Evolutionary conservation across 2,329 filamentous ascomycete species (phyloP).

Genomic region (Lanzia echinophila): DNA sequence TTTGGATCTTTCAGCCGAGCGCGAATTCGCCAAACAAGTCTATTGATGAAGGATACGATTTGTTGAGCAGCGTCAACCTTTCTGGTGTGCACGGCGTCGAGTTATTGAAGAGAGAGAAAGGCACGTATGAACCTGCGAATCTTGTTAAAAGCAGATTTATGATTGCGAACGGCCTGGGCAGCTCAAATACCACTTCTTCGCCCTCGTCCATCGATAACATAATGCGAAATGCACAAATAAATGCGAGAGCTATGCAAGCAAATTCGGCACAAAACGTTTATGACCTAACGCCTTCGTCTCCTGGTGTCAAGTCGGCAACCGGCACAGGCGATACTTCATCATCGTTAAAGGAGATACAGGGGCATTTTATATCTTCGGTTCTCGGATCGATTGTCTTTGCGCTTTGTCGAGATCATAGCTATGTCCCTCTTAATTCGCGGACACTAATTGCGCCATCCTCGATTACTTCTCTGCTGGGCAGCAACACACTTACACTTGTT

Average conservation of each 20-base stretch:
- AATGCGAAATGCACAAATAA: slow-evolving; percentile 24
- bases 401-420: slow-evolving; percentile 28
- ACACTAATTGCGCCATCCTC: slow-evolving; percentile 22
- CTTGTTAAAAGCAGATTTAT: slow-evolving; percentile 20
- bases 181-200: slow-evolving; percentile 23
- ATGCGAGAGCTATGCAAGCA: slow-evolving; percentile 22
- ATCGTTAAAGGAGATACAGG: slow-evolving; percentile 27
- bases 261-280: slow-evolving; percentile 19
- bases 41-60: slow-evolving; percentile 6
- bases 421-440: slow-evolving; percentile 30
- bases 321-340: slow-evolving; percentile 13
- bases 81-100: slow-evolving; percentile 19
- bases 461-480: background rate
- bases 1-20: slow-evolving; percentile 26
- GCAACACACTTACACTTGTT: slow-evolving; percentile 23
- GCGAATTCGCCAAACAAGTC: slow-evolving; percentile 8
- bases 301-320: slow-evolving; percentile 17
- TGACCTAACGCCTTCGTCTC: slow-evolving; percentile 21
- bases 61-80: slow-evolving; percentile 7
- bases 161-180: slow-evolving; percentile 16
- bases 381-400: slow-evolving; percentile 27
- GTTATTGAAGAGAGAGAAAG: slow-evolving; percentile 21
- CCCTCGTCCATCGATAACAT: slow-evolving; percentile 26
- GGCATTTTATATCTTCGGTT: slow-evolving; percentile 30
- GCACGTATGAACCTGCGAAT: slow-evolving; percentile 27